These are phyloP conservation scores for Debaryomyces castellii DNA, from an alignment of 805 yeast species.

Conservation along the genomic window DNA sequence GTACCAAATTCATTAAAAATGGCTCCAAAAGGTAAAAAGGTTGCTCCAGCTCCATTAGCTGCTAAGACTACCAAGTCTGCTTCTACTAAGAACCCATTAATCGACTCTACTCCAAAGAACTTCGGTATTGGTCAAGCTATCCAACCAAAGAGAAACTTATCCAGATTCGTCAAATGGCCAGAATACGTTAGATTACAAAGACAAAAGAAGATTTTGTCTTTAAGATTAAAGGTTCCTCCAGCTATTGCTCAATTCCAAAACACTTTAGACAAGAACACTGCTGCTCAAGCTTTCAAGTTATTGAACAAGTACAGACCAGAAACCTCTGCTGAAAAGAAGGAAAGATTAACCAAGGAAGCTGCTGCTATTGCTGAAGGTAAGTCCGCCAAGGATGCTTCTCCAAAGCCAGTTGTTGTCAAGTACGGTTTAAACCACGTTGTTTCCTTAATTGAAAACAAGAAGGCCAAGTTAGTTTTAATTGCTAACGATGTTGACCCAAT, in stretches of 20 bases:
- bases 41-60: conserved; percentile 98
- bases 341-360: conserved; percentile 97
- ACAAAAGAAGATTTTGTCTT: conserved; percentile 92
- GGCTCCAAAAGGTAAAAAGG: conserved; percentile 66
- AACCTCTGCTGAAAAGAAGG: conserved; percentile 96
- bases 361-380: conserved; percentile 98
- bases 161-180: conserved; percentile 99
- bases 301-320: conserved; percentile 99
- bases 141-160: conserved; percentile 94
- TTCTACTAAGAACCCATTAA: conserved; percentile 71
- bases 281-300: conserved; percentile 94
- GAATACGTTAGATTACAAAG: conserved; percentile 97
- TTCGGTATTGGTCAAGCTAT: conserved; percentile 96
- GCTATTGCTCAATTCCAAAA: conserved; percentile 95
- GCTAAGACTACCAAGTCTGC: conserved; percentile 48
- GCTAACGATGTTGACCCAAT: conserved; percentile 99
- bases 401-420: conserved; percentile 96
- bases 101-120: conserved; percentile 87
- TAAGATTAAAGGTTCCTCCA: conserved; percentile 99
- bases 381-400: conserved; percentile 93
- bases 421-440: conserved; percentile 99
- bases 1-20: conserved; percentile 15
- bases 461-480: conserved; percentile 94
- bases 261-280: conserved; percentile 98
- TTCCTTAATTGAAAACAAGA: conserved; percentile 95